phyloP scores from a whole-genome alignment of 345 rosid species.

The Brassica rapa region DNA sequence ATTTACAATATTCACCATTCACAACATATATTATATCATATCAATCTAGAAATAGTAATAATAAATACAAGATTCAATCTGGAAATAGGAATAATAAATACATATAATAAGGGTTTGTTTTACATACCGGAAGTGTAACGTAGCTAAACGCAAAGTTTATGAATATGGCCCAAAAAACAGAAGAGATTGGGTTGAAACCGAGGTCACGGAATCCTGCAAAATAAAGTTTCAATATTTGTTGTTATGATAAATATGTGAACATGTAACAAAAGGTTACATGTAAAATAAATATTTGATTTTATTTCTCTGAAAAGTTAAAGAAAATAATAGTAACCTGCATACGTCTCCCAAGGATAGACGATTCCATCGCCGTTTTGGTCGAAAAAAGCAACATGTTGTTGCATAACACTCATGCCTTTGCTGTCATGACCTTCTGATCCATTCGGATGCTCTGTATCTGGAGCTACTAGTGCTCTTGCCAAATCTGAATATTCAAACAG shows the following conservation, averaged over 20 bases:
- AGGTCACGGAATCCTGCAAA: constrained; percentile 55
- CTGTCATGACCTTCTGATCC: constrained; percentile 64
- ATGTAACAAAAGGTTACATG: not conserved
- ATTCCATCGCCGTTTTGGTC: constrained; percentile 75
- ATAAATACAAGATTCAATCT: not conserved
- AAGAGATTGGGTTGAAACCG: constrained; percentile 59
- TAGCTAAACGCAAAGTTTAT: constrained; percentile 59
- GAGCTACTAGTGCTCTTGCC: constrained; percentile 78
- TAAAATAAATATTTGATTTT: not conserved
- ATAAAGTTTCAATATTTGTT: not conserved
- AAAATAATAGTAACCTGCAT: constrained; percentile 41
- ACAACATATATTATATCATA: not conserved
- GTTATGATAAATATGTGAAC: not conserved
- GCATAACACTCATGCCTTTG: constrained; percentile 69
- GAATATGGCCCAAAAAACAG: constrained; percentile 44
- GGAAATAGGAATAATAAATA: not conserved
- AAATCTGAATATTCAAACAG: constrained; percentile 36
- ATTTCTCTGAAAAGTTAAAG: not conserved
- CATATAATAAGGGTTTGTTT: not conserved
- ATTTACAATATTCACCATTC: not conserved
- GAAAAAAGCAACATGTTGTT: constrained; percentile 82
- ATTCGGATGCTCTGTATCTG: constrained; percentile 64
- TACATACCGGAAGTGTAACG: constrained; percentile 64
- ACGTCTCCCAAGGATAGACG: constrained; percentile 89
- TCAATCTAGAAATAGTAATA: not conserved